A percentile compares a stretch with the other conserved stretches of the same genome.
These are phyloP conservation scores for Cladosporium oxysporum DNA, from an alignment of 2,329 filamentous ascomycete genomes.

Conservation along the genomic window DNA sequence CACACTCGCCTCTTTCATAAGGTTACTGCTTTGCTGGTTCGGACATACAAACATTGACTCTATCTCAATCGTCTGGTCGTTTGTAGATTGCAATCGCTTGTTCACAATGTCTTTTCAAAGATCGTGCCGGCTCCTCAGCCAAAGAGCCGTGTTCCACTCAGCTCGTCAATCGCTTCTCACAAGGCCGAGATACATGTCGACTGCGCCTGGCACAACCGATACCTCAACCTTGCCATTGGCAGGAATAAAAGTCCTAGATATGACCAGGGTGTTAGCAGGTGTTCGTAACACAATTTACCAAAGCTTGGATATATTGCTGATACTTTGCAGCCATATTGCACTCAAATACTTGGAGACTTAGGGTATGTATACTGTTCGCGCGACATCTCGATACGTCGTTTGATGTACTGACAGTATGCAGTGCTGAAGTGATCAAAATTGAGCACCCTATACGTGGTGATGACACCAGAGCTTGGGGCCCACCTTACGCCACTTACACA, in stretches of 20 bases:
- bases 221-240: slow-evolving; percentile 67
- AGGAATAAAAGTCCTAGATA: slow-evolving; percentile 87
- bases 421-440: slow-evolving; percentile 95
- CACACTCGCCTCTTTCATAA: background rate
- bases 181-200: slow-evolving; percentile 44
- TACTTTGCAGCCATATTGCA: slow-evolving; percentile 79
- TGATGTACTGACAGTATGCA: slow-evolving; percentile 39
- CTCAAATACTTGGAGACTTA: slow-evolving; percentile 92
- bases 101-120: slow-evolving; percentile 27
- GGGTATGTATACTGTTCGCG: slow-evolving; percentile 63
- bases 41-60: background rate
- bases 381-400: background rate
- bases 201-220: slow-evolving; percentile 40
- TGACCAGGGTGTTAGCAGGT: slow-evolving; percentile 93
- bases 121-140: slow-evolving; percentile 25
- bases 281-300: slow-evolving; percentile 49
- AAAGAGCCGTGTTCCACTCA: slow-evolving; percentile 14
- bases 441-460: slow-evolving; percentile 91
- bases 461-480: slow-evolving; percentile 94
- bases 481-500: slow-evolving; percentile 81
- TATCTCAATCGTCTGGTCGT: background rate
- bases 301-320: slow-evolving; percentile 17
- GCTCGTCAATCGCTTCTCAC: slow-evolving; percentile 17
- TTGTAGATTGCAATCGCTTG: too few relatives aligned
- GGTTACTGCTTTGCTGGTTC: background rate